Percentiles rank a stretch among this genome's conserved stretches.
Evolutionary conservation across 177 flowering plant genomes (phyloP).

Genomic region (Vitis hybrid): DNA sequence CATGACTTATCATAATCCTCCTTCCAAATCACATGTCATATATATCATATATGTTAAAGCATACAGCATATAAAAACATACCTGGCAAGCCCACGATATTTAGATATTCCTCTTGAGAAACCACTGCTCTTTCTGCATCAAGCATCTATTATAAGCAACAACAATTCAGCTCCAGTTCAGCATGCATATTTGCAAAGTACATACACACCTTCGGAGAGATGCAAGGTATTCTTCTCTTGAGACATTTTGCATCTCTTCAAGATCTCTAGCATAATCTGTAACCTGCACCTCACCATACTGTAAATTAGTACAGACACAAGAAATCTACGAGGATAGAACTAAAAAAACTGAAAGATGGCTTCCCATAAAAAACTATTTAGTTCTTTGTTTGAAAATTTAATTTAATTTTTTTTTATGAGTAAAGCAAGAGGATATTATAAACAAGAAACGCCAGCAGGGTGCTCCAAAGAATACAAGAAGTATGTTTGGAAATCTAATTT

Average conservation of each 20-base stretch:
- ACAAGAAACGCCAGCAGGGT: too few relatives aligned
- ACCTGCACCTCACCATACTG: conserved; percentile 48
- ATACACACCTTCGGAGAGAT: conserved; percentile 72
- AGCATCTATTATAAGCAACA: conserved; percentile 14
- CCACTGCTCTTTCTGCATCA: conserved; percentile 89
- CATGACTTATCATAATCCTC: neutral
- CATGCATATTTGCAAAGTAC: conserved; percentile 6
- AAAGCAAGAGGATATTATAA: too few relatives aligned
- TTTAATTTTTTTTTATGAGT: too few relatives aligned
- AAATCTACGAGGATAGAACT: neutral
- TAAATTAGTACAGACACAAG: neutral
- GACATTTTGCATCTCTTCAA: conserved; percentile 81
- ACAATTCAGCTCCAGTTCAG: conserved; percentile 1
- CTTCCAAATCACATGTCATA: too few relatives aligned
- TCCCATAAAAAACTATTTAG: too few relatives aligned
- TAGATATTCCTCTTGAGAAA: conserved; percentile 83
- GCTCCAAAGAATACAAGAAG: too few relatives aligned
- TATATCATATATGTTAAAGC: too few relatives aligned
- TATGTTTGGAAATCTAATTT: neutral
- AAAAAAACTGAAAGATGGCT: neutral
- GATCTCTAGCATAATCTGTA: conserved; percentile 80
- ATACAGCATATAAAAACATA: conserved; percentile 16
- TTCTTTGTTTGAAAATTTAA: too few relatives aligned
- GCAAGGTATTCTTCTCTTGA: conserved; percentile 90
- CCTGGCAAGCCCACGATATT: conserved; percentile 87